Evolutionary conservation across 345 rosid genomes (phyloP).

Genomic region (Lumnitzera racemosa): DNA sequence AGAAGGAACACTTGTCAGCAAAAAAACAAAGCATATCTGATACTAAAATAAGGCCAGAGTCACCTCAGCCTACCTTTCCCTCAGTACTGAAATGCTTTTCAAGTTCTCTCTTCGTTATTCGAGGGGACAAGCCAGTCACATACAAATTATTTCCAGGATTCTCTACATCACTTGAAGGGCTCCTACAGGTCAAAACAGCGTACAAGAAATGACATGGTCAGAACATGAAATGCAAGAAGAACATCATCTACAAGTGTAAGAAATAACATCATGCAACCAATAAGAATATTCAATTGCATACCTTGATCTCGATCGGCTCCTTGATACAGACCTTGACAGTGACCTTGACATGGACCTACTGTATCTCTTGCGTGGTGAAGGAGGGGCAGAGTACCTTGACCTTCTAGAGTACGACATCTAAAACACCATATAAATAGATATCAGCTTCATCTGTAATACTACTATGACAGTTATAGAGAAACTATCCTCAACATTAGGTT

Average conservation of each 20-base stretch:
- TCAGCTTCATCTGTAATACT: background rate
- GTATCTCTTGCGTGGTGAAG: slow-evolving; percentile 42
- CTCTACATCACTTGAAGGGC: slow-evolving; percentile 45
- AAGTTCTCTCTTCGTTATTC: slow-evolving; percentile 65
- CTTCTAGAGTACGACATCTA: slow-evolving; percentile 83
- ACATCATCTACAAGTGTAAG: too few species aligned
- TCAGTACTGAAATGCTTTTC: slow-evolving; percentile 65
- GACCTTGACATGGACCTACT: slow-evolving; percentile 53
- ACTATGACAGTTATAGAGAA: background rate
- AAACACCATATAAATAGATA: background rate
- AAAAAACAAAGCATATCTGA: background rate
- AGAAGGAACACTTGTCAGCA: background rate
- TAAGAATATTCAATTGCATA: background rate
- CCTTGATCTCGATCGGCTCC: slow-evolving; percentile 56
- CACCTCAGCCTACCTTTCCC: slow-evolving; percentile 49
- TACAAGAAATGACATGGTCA: slow-evolving; percentile 7
- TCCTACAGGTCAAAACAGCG: slow-evolving; percentile 28
- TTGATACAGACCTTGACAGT: slow-evolving; percentile 11
- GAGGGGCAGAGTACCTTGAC: slow-evolving; percentile 55
- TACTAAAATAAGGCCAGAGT: background rate
- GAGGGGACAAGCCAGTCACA: slow-evolving; percentile 84
- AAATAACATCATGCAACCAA: too few species aligned
- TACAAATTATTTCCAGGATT: slow-evolving; percentile 93
- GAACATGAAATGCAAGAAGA: background rate
- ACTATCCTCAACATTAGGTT: background rate